These are phyloP conservation scores for Schizopora paradoxa DNA, from an alignment of 1,284 basidiomycete genomes.

Conservation along the genomic window DNA sequence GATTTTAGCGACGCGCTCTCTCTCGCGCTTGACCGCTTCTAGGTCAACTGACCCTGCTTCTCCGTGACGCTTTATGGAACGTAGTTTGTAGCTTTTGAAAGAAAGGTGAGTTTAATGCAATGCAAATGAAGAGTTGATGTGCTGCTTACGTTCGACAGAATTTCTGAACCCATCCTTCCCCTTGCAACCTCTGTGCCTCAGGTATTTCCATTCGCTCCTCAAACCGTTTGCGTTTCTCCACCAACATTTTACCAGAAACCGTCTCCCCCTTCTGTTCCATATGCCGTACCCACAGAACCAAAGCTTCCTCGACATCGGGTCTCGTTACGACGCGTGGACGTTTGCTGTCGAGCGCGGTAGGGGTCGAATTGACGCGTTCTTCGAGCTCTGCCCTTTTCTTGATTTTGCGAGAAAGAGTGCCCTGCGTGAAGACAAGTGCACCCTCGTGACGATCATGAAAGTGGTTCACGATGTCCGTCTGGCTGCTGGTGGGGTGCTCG, in stretches of 20 bases:
- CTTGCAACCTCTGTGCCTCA: constrained; percentile 21
- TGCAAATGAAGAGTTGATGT: not conserved
- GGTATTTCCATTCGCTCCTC: constrained; percentile 28
- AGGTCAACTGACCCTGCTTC: constrained; percentile 34
- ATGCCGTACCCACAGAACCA: constrained; percentile 27
- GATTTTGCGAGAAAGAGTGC: too few species aligned
- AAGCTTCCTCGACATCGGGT: constrained; percentile 29
- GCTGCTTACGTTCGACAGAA: constrained; percentile 24
- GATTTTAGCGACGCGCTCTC: constrained; percentile 16
- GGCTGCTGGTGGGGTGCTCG: not conserved
- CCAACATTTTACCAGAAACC: constrained; percentile 29
- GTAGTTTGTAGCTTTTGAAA: constrained; percentile 26
- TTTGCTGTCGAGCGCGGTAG: constrained; percentile 24
- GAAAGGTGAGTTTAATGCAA: not conserved
- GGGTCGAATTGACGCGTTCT: too few species aligned
- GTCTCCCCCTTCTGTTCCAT: constrained; percentile 26
- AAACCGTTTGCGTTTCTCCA: constrained; percentile 26
- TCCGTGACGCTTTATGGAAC: constrained; percentile 29
- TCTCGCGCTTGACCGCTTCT: constrained; percentile 24
- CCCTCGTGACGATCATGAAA: not conserved
- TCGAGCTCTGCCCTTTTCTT: too few species aligned
- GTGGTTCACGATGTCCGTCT: not conserved
- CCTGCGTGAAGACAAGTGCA: not conserved
- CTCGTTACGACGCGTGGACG: constrained; percentile 23
- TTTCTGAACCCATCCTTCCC: constrained; percentile 26